phyloP scores from a whole-genome alignment of 495 filamentous ascomycete genomes.

The Tuber aestivum region DNA sequence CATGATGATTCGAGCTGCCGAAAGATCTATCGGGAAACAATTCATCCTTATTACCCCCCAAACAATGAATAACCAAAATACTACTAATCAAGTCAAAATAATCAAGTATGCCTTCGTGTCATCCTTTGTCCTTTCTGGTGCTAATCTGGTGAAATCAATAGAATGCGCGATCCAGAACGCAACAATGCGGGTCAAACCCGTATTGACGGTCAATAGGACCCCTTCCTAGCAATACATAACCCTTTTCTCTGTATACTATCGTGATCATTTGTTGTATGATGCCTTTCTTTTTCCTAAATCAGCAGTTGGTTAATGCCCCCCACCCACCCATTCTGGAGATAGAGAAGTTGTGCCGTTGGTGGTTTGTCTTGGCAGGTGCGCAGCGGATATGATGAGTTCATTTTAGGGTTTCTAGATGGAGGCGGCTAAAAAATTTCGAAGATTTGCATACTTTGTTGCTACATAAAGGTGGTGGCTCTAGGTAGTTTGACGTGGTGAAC shows the following conservation, averaged over 20 bases:
- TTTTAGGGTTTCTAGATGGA: not conserved
- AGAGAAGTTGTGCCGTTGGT: not conserved
- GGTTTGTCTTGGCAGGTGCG: not conserved
- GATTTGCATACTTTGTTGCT: not conserved
- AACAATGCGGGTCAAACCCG: conserved; percentile 33
- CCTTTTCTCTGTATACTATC: not conserved
- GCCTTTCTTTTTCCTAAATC: not conserved
- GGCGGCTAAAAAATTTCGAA: not conserved
- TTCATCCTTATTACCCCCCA: conserved; percentile 97
- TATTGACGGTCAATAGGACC: conserved; percentile 17
- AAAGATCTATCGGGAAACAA: conserved; percentile 78
- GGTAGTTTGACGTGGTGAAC: not conserved
- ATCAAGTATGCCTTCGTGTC: conserved; percentile 58
- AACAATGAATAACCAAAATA: conserved; percentile 64
- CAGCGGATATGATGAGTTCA: not conserved
- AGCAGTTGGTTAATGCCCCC: not conserved
- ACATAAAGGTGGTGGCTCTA: not conserved
- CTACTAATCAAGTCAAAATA: conserved; percentile 71
- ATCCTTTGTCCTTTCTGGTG: not conserved
- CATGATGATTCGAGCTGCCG: conserved; percentile 74
- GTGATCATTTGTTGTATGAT: not conserved
- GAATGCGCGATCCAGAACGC: conserved; percentile 35
- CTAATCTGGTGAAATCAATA: conserved; percentile 14
- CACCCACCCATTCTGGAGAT: not conserved
- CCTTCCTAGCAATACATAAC: not conserved